A percentile compares a stretch with the other conserved stretches of the same genome.
Conservation (phyloP, 2,329 filamentous ascomycete genomes). For the Rhynchosporium graminicola region DNA sequence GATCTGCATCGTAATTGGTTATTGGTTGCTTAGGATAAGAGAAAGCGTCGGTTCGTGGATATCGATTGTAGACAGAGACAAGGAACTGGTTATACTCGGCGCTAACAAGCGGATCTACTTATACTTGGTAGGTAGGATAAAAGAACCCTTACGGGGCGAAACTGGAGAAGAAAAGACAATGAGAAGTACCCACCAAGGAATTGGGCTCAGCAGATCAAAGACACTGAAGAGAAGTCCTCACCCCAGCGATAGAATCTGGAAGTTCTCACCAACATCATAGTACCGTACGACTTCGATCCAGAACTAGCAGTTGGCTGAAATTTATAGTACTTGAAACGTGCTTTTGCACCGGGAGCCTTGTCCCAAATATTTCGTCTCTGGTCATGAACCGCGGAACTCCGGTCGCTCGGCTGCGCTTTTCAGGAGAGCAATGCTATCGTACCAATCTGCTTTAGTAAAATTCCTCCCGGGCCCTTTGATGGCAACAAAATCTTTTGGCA, state of each 20-base stretch:
- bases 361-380: constrained; percentile 13
- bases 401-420: constrained; percentile 1
- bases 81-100: no score
- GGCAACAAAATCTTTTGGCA: constrained; percentile 1
- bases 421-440: neutral
- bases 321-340: neutral
- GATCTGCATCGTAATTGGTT: no score
- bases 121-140: no score
- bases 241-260: neutral
- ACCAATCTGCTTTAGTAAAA: neutral
- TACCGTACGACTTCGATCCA: neutral
- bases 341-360: neutral
- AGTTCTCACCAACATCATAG: neutral
- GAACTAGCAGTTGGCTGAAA: neutral
- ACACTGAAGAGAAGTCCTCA: constrained; percentile 4
- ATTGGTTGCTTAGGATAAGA: no score
- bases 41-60: no score
- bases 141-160: no score
- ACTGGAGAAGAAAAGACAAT: no score
- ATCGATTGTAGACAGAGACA: no score
- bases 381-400: neutral
- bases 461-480: constrained; percentile 5
- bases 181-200: neutral
- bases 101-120: no score
- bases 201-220: neutral